Evolutionary conservation across 1,284 basidiomycete genomes (phyloP), one percentile per base, ranked within the genome.

Genomic region (Ganoderma leucocontextum): DNA sequence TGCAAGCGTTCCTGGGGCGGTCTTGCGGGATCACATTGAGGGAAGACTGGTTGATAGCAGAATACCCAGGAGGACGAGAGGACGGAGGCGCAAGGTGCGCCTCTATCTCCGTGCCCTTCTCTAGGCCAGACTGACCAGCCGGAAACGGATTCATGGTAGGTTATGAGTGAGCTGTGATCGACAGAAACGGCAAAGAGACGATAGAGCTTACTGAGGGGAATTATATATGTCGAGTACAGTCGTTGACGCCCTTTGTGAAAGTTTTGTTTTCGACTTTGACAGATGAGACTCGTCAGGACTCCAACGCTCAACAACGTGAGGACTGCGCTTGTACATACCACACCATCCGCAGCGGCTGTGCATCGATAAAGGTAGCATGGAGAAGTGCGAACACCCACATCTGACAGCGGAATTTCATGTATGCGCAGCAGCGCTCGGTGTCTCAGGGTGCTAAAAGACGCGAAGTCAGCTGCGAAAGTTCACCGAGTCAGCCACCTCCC

Each of bases 1-100:
- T 68, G 65, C 67, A 66, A 39, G 33, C 44, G 62, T 68, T 66
- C 59, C 71, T 65, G 60, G 60, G 58, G 58, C 61, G 63, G 62
- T 63, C 69, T 53, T 52, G 64, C 17, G 39, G 36, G 33, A 38
- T 58, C 55, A 58, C 55, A n/a, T 57, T 36, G 17, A 58, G 19
- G 55, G 19, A 17, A 19, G 55, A 19, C 19, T 38, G 53, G 33
- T 15, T n/a, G 10, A 38, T 22, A 5, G 35, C 35, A 8, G 55
- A 38, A 38, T 38, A 38, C 1, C n/a, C 35, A 58, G 35, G 33
- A 22, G 35, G 55, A 36, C 35, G 35, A 38, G 19, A 38, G 10
- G 19, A 33, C 35, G 4, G 35, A 58, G 55, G 35, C 17, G 4
- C 55, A 15, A 58, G 53, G 33, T 7, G 53, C 17, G 53, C 15